phyloP scores from a whole-genome alignment of 139 green algal genomes.

The Chlamydomonas sp. region DNA sequence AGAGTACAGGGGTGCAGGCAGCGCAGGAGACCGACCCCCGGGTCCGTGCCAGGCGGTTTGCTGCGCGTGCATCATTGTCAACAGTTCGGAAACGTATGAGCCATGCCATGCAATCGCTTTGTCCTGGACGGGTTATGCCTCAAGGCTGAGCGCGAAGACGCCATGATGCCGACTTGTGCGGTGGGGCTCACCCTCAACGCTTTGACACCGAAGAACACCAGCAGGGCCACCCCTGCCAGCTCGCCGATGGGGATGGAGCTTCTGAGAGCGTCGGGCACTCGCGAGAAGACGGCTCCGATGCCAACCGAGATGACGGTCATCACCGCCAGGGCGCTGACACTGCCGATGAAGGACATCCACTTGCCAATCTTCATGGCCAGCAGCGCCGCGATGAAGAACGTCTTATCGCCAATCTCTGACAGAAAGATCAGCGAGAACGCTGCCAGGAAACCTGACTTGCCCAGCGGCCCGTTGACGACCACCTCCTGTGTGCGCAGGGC shows the following conservation, averaged over 20 bases:
- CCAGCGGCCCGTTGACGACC: conserved; percentile 63
- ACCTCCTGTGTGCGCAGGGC: conserved; percentile 29
- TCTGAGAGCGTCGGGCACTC: conserved; percentile 82
- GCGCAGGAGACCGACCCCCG: too few relatives aligned
- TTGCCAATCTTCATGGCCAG: conserved; percentile 90
- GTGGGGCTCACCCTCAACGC: conserved; percentile 69
- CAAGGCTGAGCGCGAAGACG: too few relatives aligned
- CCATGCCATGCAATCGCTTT: too few relatives aligned
- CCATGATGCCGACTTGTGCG: background rate
- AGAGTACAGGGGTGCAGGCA: too few relatives aligned
- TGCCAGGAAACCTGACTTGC: conserved; percentile 88
- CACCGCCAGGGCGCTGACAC: conserved; percentile 68
- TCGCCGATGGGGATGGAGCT: conserved; percentile 83
- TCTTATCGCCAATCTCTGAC: conserved; percentile 98
- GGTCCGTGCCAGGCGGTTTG: too few relatives aligned
- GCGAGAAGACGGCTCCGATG: conserved; percentile 89
- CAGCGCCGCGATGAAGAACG: conserved; percentile 98
- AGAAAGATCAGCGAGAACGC: conserved; percentile 98
- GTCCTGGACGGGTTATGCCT: too few relatives aligned
- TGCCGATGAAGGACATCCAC: conserved; percentile 74
- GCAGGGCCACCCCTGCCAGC: conserved; percentile 84
- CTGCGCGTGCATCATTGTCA: too few relatives aligned
- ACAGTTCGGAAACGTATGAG: too few relatives aligned
- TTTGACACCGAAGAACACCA: conserved; percentile 93
- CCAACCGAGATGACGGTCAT: conserved; percentile 96